Evolutionary conservation across 768 basidiomycete species (phyloP), one percentile per base, ranked within the genome.

Genomic region (Suillus lakei): DNA sequence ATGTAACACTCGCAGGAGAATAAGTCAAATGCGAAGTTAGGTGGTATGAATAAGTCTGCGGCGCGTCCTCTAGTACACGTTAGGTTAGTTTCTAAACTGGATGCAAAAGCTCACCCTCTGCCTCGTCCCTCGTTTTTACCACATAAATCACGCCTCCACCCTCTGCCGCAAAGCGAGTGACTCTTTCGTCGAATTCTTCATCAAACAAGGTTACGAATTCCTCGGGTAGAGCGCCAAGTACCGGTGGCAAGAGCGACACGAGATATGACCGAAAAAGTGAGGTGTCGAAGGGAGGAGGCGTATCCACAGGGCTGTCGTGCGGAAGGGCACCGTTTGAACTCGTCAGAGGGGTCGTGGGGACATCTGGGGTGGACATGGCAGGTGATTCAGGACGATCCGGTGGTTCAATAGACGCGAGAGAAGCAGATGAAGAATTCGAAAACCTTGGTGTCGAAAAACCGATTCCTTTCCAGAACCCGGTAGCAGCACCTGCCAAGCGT

Each of bases 91-190:
- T 61, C 21, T 36, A 46, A 41, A 46, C 64, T n/a, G 23, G 36
- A 50, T 36, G n/a, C 6, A 39, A 39, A 30, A 68, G 72, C 83
- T 68, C 69, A 91, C 93, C 90, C 78, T 93, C 92, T 16, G 81
- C 79, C 58, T 91, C 91, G 41, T 92, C 89, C 76, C 82, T 90
- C 65, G 83, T 81, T 80, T 95, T 95, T 43, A 93, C 89, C 34
- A 96, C 88, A 76, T 95, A 96, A 53, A 95, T 80, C 34, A 90
- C 91, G 16, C 86, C 91, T 7, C 89, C 89, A 34, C 85, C 87
- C 68, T 96, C 94, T 4, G 81, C 80, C 9, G 92, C 89, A 78
- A 95, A 96, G 63, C 89, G 85, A 58, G 85, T 75, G 26, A 94
- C 90, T 69, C 86, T 88, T 68, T 92, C 92, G 63, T 90, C 85